Percentiles rank a stretch among this genome's conserved stretches.
These are phyloP conservation scores for Neostapfia colusana DNA, from an alignment of 176 grass and related monocot species.

Conservation along the genomic window DNA sequence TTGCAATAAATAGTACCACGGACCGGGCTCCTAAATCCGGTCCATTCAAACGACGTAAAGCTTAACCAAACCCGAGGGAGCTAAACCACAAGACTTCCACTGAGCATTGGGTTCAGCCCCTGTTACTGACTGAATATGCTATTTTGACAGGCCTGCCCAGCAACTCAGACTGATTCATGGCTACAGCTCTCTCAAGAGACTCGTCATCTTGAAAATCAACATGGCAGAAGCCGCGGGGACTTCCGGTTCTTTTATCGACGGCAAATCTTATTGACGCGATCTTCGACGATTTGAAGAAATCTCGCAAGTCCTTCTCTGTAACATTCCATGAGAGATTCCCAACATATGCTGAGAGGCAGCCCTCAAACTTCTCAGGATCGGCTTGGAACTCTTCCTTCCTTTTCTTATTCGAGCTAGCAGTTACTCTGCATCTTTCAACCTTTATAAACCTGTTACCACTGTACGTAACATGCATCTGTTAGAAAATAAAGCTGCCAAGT, in stretches of 20 bases:
- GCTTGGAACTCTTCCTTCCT: conserved; percentile 54
- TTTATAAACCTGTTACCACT: conserved; percentile 68
- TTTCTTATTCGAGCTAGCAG: conserved; percentile 58
- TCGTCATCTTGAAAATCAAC: conserved; percentile 81
- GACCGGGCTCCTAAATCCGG: background rate
- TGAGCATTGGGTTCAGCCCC: conserved; percentile 37
- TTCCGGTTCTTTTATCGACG: conserved; percentile 55
- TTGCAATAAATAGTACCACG: background rate
- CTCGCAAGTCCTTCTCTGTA: conserved; percentile 58
- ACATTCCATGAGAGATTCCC: conserved; percentile 84
- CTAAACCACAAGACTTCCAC: background rate
- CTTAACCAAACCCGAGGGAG: background rate
- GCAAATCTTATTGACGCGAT: conserved; percentile 80
- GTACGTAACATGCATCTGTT: background rate
- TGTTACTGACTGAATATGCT: conserved; percentile 73
- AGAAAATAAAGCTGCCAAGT: background rate
- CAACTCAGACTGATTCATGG: conserved; percentile 70
- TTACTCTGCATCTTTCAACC: conserved; percentile 70
- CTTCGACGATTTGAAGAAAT: conserved; percentile 58
- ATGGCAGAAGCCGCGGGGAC: conserved; percentile 71
- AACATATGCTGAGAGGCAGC: conserved; percentile 77
- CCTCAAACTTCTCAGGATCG: conserved; percentile 73
- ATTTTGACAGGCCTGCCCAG: conserved; percentile 72
- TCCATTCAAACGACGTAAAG: background rate
- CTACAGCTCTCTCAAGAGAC: conserved; percentile 70